Evolutionary conservation across 2,329 filamentous ascomycete genomes (phyloP).

Genomic region (Aspergillus intermedius): DNA sequence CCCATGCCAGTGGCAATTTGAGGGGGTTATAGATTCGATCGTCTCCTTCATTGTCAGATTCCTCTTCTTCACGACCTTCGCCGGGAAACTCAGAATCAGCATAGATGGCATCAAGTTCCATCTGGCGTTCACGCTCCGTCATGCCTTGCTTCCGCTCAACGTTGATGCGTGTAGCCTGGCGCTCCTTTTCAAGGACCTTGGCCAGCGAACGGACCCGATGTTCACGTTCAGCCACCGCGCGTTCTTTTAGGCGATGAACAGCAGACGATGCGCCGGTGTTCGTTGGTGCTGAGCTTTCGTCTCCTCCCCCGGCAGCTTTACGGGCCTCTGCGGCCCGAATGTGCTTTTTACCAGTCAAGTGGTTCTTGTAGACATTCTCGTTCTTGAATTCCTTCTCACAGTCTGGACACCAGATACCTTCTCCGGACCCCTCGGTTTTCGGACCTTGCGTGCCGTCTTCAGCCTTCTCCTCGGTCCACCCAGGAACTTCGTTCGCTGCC

Average conservation of each 20-base stretch:
- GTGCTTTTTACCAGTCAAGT: conserved; percentile 88
- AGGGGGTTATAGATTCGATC: conserved; percentile 95
- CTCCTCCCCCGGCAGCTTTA: conserved; percentile 38
- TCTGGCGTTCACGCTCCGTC: conserved; percentile 91
- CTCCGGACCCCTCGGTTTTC: conserved; percentile 51
- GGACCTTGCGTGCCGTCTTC: conserved; percentile 36
- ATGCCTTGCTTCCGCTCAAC: conserved; percentile 95
- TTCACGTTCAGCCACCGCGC: conserved; percentile 83
- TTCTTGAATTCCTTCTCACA: conserved; percentile 96
- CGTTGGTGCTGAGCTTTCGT: conserved; percentile 21
- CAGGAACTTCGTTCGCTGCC: conserved; percentile 70
- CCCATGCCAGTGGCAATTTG: conserved; percentile 93
- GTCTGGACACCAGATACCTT: conserved; percentile 80
- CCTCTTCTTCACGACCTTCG: conserved; percentile 43
- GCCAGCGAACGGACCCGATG: conserved; percentile 74
- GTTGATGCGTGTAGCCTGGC: conserved; percentile 84
- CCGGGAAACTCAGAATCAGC: conserved; percentile 46
- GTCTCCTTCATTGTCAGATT: conserved; percentile 68
- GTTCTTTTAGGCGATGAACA: conserved; percentile 64
- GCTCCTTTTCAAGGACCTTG: conserved; percentile 75
- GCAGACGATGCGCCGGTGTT: conserved; percentile 14
- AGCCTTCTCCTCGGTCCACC: conserved; percentile 60
- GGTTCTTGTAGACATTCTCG: conserved; percentile 85
- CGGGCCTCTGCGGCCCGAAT: conserved; percentile 70
- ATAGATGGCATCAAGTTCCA: conserved; percentile 85